Conservation (phyloP, 345 rosid genomes). For the Brassica carinata region DNA sequence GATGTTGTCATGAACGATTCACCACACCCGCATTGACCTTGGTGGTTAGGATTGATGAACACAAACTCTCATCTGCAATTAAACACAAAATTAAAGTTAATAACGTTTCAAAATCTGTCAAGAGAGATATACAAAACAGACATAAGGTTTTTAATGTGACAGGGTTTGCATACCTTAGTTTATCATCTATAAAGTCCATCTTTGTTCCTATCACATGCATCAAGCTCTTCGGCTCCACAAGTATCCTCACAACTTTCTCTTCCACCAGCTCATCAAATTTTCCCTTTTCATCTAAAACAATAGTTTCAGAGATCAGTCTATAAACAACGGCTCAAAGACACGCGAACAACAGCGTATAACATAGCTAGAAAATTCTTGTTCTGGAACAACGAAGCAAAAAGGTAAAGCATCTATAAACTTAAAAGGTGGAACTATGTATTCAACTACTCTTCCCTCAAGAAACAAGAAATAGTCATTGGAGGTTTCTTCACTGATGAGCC, state of each 20-base stretch:
- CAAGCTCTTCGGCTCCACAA: slow-evolving; percentile 82
- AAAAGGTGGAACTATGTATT: neutral
- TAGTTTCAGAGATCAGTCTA: neutral
- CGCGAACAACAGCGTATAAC: neutral
- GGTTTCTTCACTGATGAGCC: neutral
- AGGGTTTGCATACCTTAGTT: slow-evolving; percentile 59
- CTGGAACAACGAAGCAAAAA: slow-evolving; percentile 4
- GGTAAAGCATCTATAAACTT: slow-evolving; percentile 1
- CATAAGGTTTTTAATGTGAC: neutral
- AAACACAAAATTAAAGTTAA: neutral
- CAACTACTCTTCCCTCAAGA: neutral
- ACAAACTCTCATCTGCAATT: slow-evolving; percentile 76
- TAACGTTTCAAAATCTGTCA: neutral
- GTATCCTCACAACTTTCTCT: slow-evolving; percentile 75
- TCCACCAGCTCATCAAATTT: slow-evolving; percentile 82
- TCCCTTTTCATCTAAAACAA: slow-evolving; percentile 64
- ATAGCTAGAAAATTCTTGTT: neutral
- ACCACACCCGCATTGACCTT: slow-evolving; percentile 93
- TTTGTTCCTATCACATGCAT: slow-evolving; percentile 90
- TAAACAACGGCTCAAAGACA: neutral
- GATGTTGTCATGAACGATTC: slow-evolving; percentile 83
- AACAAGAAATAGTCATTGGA: neutral
- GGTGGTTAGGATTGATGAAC: slow-evolving; percentile 83
- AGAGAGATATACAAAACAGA: neutral
- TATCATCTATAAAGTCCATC: slow-evolving; percentile 91